Conservation (phyloP, 78 protist genomes). For the Tieghemostelium lacteum region DNA sequence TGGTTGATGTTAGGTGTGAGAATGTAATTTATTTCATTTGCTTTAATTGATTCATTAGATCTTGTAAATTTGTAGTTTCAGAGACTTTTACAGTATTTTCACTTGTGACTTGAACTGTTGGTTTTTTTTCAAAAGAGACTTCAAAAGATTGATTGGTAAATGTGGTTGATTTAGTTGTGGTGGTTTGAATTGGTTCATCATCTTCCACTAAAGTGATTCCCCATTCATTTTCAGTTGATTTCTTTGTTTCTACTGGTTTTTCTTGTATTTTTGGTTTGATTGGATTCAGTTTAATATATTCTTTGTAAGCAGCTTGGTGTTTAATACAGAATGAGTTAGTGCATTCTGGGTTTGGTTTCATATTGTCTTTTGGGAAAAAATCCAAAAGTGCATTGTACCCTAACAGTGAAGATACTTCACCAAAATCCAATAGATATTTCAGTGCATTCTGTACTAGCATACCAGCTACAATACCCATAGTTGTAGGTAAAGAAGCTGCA, state of each 20-base stretch:
- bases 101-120: conserved; percentile 46
- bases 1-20: no score
- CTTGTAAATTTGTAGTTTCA: conserved; percentile 8
- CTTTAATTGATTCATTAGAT: conserved; percentile 58
- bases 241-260: not conserved
- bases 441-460: conserved; percentile 95
- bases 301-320: conserved; percentile 36
- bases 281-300: conserved; percentile 42
- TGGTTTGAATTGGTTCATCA: not conserved
- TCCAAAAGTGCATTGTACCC: conserved; percentile 95
- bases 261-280: not conserved
- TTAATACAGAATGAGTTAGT: conserved; percentile 60
- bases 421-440: conserved; percentile 93
- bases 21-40: conserved; percentile 34
- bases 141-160: conserved; percentile 1
- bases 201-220: conserved; percentile 57
- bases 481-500: conserved; percentile 98
- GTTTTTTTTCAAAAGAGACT: conserved; percentile 50
- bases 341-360: conserved; percentile 94
- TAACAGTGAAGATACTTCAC: conserved; percentile 88
- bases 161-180: not conserved
- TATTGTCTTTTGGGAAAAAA: conserved; percentile 90
- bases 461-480: conserved; percentile 98
- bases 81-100: conserved; percentile 32
- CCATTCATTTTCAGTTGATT: conserved; percentile 72